Conservation (phyloP, 805 yeast genomes). For the Clavispora phyllophila region DNA sequence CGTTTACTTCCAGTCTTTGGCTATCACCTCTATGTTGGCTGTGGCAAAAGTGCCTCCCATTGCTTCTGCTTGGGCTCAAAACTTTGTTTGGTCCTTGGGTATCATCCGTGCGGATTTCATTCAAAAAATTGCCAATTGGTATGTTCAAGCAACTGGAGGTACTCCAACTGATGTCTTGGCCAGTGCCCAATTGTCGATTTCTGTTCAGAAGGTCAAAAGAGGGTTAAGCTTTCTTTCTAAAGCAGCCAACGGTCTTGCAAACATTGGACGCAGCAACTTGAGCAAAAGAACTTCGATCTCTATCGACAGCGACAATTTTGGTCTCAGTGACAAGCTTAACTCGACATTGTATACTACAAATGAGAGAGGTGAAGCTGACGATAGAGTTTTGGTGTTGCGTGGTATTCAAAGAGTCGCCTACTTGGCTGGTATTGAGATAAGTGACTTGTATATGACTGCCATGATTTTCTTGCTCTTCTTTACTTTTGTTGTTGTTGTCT, state of each 20-base stretch:
- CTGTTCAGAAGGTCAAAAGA: slow-evolving; percentile 57
- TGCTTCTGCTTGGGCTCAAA: slow-evolving; percentile 97
- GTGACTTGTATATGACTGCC: slow-evolving; percentile 82
- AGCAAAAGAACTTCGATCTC: slow-evolving; percentile 28
- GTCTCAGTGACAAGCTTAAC: slow-evolving; percentile 37
- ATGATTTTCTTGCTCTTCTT: slow-evolving; percentile 78
- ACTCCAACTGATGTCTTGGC: slow-evolving; percentile 67
- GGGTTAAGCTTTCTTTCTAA: slow-evolving; percentile 12
- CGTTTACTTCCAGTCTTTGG: slow-evolving; percentile 89
- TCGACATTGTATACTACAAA: slow-evolving; percentile 57
- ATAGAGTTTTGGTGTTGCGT: slow-evolving; percentile 74
- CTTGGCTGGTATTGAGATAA: slow-evolving; percentile 78
- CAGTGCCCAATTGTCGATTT: slow-evolving; percentile 66
- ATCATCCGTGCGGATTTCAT: slow-evolving; percentile 71
- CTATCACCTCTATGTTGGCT: slow-evolving; percentile 93
- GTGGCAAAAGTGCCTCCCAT: slow-evolving; percentile 91
- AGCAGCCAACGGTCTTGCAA: slow-evolving; percentile 10
- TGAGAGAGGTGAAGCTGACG: slow-evolving; percentile 56
- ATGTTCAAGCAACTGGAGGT: slow-evolving; percentile 93
- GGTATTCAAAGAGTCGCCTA: slow-evolving; percentile 92
- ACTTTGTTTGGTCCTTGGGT: slow-evolving; percentile 95
- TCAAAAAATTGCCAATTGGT: slow-evolving; percentile 87
- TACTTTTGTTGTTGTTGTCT: slow-evolving; percentile 54
- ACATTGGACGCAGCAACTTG: slow-evolving; percentile 9
- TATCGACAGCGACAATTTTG: slow-evolving; percentile 44